A percentile compares a stretch with the other conserved stretches of the same genome.
Evolutionary conservation across 202 grass and related monocot species (phyloP).

Genomic region (Saccharum hybrid): DNA sequence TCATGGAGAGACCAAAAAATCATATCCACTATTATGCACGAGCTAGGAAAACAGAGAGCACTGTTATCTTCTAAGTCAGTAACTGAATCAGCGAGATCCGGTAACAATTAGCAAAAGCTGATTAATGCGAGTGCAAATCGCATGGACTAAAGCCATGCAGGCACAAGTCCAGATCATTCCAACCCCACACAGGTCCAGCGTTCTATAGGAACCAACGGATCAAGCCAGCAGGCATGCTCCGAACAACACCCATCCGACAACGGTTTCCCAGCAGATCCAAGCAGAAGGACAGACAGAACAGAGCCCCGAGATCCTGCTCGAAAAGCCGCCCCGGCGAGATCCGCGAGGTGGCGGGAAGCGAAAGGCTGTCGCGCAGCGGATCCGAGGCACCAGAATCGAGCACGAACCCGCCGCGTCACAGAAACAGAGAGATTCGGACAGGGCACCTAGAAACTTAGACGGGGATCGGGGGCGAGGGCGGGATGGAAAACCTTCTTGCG

Average conservation of each 20-base stretch:
- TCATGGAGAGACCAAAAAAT: neutral
- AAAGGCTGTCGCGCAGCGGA: conserved; percentile 40
- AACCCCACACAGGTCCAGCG: neutral
- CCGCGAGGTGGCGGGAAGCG: conserved; percentile 9
- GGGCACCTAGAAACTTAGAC: neutral
- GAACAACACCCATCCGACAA: neutral
- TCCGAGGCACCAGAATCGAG: neutral
- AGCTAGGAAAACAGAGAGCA: neutral
- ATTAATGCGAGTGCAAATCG: neutral
- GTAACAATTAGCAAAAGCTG: neutral
- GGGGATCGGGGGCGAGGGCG: neutral
- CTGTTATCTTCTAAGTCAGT: neutral
- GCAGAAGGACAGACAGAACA: neutral
- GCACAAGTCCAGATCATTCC: conserved; percentile 25
- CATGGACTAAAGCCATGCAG: conserved; percentile 9
- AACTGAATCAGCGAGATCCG: conserved; percentile 33
- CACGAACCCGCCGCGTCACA: neutral
- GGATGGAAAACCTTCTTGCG: conserved; percentile 76
- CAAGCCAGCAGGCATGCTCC: neutral
- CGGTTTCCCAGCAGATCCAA: conserved; percentile 22
- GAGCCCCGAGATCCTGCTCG: neutral
- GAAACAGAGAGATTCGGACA: conserved; percentile 15
- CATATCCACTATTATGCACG: neutral
- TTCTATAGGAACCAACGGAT: conserved; percentile 2
- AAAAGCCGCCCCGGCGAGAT: conserved; percentile 34